These are phyloP conservation scores for Thymus quinquecostatus DNA, from an alignment of 257 asterid genomes.

Conservation along the genomic window DNA sequence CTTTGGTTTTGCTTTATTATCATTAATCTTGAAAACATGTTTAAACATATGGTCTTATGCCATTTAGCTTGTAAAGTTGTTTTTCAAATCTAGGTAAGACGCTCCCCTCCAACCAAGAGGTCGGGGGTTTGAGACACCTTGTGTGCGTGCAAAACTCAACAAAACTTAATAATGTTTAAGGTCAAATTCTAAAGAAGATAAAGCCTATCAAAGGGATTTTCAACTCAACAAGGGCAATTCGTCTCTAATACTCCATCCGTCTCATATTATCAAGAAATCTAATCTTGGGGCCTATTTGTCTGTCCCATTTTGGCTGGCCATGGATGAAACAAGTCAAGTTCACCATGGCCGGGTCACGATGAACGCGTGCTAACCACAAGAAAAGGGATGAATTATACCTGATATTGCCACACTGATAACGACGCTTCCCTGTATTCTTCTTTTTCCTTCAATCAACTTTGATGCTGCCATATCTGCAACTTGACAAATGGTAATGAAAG, in stretches of 20 bases:
- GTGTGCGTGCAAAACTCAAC: too few species aligned
- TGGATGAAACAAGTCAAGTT: constrained; percentile 36
- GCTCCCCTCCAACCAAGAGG: too few species aligned
- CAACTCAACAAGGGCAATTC: too few species aligned
- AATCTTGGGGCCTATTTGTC: constrained; percentile 16
- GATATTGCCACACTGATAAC: constrained; percentile 29
- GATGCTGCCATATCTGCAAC: constrained; percentile 31
- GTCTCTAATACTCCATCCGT: too few species aligned
- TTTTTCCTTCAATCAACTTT: constrained; percentile 25
- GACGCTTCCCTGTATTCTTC: constrained; percentile 29
- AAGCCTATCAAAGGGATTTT: too few species aligned
- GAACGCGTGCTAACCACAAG: constrained; percentile 40
- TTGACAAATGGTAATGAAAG: constrained; percentile 23
- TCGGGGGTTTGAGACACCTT: too few species aligned
- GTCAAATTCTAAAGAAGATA: too few species aligned
- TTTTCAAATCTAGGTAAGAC: too few species aligned
- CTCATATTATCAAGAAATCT: neutral
- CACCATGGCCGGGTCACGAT: constrained; percentile 25
- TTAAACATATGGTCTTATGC: neutral
- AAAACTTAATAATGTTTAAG: too few species aligned
- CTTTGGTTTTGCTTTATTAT: constrained; percentile 4
- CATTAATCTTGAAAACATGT: neutral
- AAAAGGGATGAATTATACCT: constrained; percentile 34
- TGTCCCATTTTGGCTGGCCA: constrained; percentile 45
- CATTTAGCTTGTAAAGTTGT: too few species aligned